Evolutionary conservation across 2,329 filamentous ascomycete species (phyloP), one percentile per base, ranked within the genome.

Genomic region (Aspergillus sp.): DNA sequence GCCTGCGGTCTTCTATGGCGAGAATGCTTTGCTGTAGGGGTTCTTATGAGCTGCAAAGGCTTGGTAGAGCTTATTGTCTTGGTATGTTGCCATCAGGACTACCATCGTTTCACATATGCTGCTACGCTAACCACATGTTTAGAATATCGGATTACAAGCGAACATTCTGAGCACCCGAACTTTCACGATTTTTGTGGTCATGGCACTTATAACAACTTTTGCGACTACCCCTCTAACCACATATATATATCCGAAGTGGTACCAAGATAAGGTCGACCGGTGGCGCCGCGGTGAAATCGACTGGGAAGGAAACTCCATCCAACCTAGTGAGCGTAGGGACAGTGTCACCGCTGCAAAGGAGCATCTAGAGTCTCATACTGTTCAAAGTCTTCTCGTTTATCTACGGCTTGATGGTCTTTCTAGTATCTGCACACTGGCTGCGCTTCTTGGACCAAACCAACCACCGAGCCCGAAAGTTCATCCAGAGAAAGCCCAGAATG

Each of bases 41-140:
- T 88, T 15, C 76, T 97, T 66, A 98, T 98, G 93, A 96, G 91
- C 75, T 98, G 93, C 75, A 98, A 98, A 74, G 93, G 93, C 67
- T 81, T 98, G 9, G 93, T 97, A 0, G 93, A 97, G 73, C 79
- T 98, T 52, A 97, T 98, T 71, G 93, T 97, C n/a, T 74, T 96
- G 73, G 90, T 93, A 80, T 76, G 86, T 67, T 12, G 17, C 13
- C 13, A 36, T 1, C 12, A n/a, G 34, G 15, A 13, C 6, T 5
- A 6, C 15, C 8, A 43, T 13, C 17, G 20, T 43, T 11, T 22
- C 4, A 18, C 18, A 5, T 5, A 5, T 5, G 2, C 15, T 9
- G 26, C 18, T 17, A 56, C 9, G 54, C 55, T 64, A 45, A 54
- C 39, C n/a, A 26, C 5, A n/a, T 6, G 11, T 63, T 9, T 41